phyloP scores from a whole-genome alignment of 495 filamentous ascomycete genomes.

The Aspergillus cavernicola region DNA sequence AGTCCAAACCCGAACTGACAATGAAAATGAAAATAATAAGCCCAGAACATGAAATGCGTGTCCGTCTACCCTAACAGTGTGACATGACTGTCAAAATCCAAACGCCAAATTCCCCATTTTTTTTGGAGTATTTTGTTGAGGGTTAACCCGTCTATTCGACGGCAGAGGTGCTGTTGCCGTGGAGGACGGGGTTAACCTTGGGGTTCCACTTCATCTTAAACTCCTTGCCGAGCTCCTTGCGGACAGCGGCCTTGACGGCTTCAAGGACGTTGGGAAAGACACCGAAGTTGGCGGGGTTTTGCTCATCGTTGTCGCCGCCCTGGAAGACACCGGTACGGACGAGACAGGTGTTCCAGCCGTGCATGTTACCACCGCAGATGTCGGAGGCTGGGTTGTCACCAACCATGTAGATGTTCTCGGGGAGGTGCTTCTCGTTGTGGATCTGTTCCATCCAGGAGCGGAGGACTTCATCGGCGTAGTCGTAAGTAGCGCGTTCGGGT shows the following conservation, averaged over 20 bases:
- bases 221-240: slow-evolving; percentile 53
- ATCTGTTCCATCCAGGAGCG: slow-evolving; percentile 72
- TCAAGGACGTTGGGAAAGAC: slow-evolving; percentile 54
- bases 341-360: slow-evolving; percentile 76
- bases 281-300: slow-evolving; percentile 56
- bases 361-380: slow-evolving; percentile 76
- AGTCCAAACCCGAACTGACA: neutral
- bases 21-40: slow-evolving; percentile 4
- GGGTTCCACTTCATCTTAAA: slow-evolving; percentile 57
- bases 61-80: neutral
- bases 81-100: slow-evolving; percentile 3
- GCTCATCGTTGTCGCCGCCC: slow-evolving; percentile 52
- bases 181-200: slow-evolving; percentile 62
- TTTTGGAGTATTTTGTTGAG: slow-evolving; percentile 13
- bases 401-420: slow-evolving; percentile 76
- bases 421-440: slow-evolving; percentile 66
- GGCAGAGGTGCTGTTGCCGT: slow-evolving; percentile 50
- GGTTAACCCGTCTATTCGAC: slow-evolving; percentile 43
- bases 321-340: slow-evolving; percentile 61
- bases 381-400: slow-evolving; percentile 78
- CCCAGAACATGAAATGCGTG: slow-evolving; percentile 1
- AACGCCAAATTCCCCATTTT: no score
- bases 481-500: slow-evolving; percentile 75
- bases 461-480: slow-evolving; percentile 75
- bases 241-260: slow-evolving; percentile 50